These are phyloP conservation scores for Thalassiosira mediterranea DNA, from an alignment of 352 stramenopile species.

Conservation along the genomic window DNA sequence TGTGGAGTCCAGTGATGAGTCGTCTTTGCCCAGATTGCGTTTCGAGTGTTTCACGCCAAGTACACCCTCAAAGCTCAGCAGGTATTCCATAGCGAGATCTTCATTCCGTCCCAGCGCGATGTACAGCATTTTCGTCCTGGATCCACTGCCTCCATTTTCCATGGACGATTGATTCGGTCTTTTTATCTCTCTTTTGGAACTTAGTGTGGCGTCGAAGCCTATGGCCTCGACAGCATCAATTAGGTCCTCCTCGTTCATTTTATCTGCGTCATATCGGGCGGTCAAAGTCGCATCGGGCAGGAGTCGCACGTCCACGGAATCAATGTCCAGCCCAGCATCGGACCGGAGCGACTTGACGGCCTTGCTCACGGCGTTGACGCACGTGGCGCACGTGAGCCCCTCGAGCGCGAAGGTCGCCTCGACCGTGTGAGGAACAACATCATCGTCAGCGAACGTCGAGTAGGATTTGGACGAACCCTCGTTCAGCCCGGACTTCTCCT, in stretches of 20 bases:
- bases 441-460: conserved; percentile 21
- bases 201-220: conserved; percentile 63
- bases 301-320: conserved; percentile 44
- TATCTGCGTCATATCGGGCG: conserved; percentile 13
- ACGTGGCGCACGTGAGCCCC: conserved; percentile 56
- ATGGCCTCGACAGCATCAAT: conserved; percentile 66
- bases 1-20: neutral
- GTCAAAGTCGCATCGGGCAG: conserved; percentile 52
- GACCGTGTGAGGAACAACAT: conserved; percentile 2
- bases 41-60: conserved; percentile 18
- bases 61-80: conserved; percentile 33
- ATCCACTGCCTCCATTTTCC: conserved; percentile 4
- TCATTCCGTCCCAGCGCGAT: conserved; percentile 24
- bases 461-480: conserved; percentile 35
- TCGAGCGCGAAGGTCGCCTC: conserved; percentile 50
- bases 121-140: conserved; percentile 27
- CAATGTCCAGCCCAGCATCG: conserved; percentile 20
- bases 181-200: conserved; percentile 25
- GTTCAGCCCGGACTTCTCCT: conserved; percentile 66
- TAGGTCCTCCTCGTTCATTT: conserved; percentile 49
- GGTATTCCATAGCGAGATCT: conserved; percentile 31
- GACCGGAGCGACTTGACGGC: conserved; percentile 36
- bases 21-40: conserved; percentile 7
- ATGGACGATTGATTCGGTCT: neutral
- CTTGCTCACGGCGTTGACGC: conserved; percentile 41